Evolutionary conservation across 1,284 basidiomycete species (phyloP).

Genomic region (Wallemia hederae): DNA sequence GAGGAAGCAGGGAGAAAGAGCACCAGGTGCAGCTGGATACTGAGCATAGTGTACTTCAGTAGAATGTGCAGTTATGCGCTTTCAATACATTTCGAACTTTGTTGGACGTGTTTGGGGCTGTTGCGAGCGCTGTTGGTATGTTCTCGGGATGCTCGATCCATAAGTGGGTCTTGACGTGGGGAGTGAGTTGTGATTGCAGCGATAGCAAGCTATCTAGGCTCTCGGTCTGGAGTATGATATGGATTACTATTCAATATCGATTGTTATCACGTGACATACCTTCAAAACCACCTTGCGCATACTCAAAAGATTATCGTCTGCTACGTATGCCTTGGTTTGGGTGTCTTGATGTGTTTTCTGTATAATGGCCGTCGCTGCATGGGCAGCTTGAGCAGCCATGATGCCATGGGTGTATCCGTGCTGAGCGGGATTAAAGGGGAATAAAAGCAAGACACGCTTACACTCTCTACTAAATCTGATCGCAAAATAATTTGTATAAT

Average conservation of each 20-base stretch:
- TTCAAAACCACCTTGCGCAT: neutral
- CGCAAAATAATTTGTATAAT: neutral
- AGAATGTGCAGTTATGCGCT: neutral
- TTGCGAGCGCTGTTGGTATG: slow-evolving; percentile 24
- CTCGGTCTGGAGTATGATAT: neutral
- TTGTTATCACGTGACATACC: neutral
- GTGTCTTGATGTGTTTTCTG: neutral
- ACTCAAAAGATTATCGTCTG: neutral
- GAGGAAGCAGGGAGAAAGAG: neutral
- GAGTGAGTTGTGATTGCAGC: neutral
- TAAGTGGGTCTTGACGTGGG: slow-evolving; percentile 13
- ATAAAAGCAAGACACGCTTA: neutral
- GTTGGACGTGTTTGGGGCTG: slow-evolving; percentile 24
- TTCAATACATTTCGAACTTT: slow-evolving; percentile 4
- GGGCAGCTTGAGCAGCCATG: neutral
- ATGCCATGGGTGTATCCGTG: neutral
- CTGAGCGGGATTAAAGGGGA: neutral
- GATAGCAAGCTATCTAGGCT: neutral
- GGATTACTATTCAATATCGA: neutral
- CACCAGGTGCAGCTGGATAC: neutral
- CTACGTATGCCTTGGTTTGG: neutral
- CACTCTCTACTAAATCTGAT: neutral
- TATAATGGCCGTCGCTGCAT: neutral
- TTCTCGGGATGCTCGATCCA: slow-evolving; percentile 29
- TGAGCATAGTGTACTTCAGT: neutral